phyloP scores from a whole-genome alignment of 805 yeast genomes.

The Wickerhamomyces ciferrii region DNA sequence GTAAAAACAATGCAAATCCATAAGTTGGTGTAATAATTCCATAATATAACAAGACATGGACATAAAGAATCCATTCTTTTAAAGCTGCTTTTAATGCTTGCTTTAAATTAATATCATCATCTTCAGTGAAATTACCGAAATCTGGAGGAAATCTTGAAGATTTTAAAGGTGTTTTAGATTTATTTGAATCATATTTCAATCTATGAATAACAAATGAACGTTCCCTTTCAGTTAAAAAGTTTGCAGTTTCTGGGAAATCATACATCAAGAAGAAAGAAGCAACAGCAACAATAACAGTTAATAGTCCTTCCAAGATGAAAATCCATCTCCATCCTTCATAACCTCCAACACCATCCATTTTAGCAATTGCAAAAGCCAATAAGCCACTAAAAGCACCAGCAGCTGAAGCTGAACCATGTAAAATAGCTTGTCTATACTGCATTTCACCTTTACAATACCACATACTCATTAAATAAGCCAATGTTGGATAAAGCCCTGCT shows the following conservation, averaged over 20 bases:
- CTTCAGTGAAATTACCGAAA: not conserved
- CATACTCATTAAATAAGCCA: conserved; percentile 30
- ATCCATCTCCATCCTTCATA: conserved; percentile 40
- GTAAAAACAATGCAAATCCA: conserved; percentile 30
- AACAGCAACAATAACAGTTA: conserved; percentile 36
- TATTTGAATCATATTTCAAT: conserved; percentile 8
- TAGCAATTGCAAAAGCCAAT: conserved; percentile 35
- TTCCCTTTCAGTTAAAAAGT: conserved; percentile 37
- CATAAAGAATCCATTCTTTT: conserved; percentile 22
- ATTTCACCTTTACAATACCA: conserved; percentile 30
- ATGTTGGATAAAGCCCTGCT: conserved; percentile 38
- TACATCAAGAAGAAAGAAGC: conserved; percentile 29
- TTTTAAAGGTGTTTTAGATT: no score
- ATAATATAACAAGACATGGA: conserved; percentile 17
- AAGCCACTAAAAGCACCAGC: conserved; percentile 42
- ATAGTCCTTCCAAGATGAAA: conserved; percentile 36
- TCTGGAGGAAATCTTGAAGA: not conserved
- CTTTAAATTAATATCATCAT: not conserved
- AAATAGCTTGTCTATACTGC: conserved; percentile 31
- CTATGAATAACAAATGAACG: conserved; percentile 17
- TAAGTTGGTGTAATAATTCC: conserved; percentile 24
- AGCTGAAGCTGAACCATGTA: conserved; percentile 31
- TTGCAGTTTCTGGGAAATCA: conserved; percentile 37
- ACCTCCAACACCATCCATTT: conserved; percentile 26
- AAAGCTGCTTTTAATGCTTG: conserved; percentile 13